Base-by-base conservation (phyloP, 768 basidiomycete genomes). In the Phallus indusiatus region DNA sequence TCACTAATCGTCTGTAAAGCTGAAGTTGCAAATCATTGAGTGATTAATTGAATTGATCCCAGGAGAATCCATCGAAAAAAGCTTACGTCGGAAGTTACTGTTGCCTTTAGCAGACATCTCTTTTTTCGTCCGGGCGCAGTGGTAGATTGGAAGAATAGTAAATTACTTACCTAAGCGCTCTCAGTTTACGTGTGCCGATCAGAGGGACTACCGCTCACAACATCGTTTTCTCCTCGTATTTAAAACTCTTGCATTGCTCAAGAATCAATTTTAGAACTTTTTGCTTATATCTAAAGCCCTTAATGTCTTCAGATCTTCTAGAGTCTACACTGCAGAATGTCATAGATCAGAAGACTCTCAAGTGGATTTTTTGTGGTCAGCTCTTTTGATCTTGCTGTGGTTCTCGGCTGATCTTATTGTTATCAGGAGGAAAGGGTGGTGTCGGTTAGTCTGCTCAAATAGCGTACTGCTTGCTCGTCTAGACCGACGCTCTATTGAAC, bases 351-450 rank as follows among this genome's bases (percentile, higher is more conserved):
- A 85, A 81, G 64, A 84, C 85, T 21, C 74, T 97, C 61, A 96
- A 97, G 71, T 99, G 95, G 95, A 97, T 99, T 69, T 99, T 99
- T 70, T 98, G 96, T 69, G 95, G 95, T 83, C 72, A 61, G 88
- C 81, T 33, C 60, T 17, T n/a, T 18, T 22, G 37, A 60, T 47
- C 59, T 54, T 60, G 64, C 59, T 60, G 10, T 54, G 60, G 33
- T 56, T 54, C 61, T 63, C 67, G 53, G 63, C 46, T 55, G 36
- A 53, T 47, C 47, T 18, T 56, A 53, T 58, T 59, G 28, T 51
- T 36, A 59, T 1, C 67, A 96, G 94, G 94, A 78, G 94, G 94
- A 55, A 98, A 97, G 81, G 96, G 92, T 73, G 96, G 94, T 78
- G 96, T 98, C 63, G 93, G 94, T 88, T 71, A 72, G 88, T 76